phyloP scores from a whole-genome alignment of 495 filamentous ascomycete species.

The Sordaria brevicollis region DNA sequence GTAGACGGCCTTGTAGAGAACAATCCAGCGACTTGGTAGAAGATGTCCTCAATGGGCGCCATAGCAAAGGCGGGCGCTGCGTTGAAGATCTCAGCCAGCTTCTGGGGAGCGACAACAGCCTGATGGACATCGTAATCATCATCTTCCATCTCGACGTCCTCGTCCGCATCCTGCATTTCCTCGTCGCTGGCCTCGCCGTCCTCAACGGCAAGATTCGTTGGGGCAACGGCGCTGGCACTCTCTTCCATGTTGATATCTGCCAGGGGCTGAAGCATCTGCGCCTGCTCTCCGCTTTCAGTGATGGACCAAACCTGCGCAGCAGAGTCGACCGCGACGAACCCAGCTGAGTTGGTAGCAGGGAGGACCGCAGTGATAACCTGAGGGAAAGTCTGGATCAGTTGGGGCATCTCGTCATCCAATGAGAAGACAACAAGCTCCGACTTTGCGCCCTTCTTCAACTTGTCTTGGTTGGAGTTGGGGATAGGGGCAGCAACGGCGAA shows the following conservation, averaged over 20 bases:
- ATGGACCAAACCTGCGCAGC: constrained; percentile 46
- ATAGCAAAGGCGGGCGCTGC: constrained; percentile 62
- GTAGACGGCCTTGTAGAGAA: constrained; percentile 38
- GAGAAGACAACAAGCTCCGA: constrained; percentile 50
- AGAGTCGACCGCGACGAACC: constrained; percentile 51
- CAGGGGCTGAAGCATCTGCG: constrained; percentile 39
- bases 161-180: constrained; percentile 26
- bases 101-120: constrained; percentile 51
- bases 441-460: constrained; percentile 16
- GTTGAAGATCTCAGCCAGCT: constrained; percentile 64
- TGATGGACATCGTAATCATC: constrained; percentile 31
- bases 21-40: constrained; percentile 58
- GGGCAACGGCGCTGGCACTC: constrained; percentile 5
- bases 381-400: constrained; percentile 36
- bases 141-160: constrained; percentile 25
- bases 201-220: constrained; percentile 16
- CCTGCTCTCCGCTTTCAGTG: constrained; percentile 38
- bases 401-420: constrained; percentile 34
- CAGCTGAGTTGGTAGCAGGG: constrained; percentile 40
- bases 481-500: constrained; percentile 48
- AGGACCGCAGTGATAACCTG: constrained; percentile 44
- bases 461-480: constrained; percentile 11
- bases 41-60: constrained; percentile 67
- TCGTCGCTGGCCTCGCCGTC: constrained; percentile 42
- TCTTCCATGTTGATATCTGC: constrained; percentile 35